Base-by-base conservation (phyloP, 768 basidiomycete genomes). In the Roridomyces roridus region DNA sequence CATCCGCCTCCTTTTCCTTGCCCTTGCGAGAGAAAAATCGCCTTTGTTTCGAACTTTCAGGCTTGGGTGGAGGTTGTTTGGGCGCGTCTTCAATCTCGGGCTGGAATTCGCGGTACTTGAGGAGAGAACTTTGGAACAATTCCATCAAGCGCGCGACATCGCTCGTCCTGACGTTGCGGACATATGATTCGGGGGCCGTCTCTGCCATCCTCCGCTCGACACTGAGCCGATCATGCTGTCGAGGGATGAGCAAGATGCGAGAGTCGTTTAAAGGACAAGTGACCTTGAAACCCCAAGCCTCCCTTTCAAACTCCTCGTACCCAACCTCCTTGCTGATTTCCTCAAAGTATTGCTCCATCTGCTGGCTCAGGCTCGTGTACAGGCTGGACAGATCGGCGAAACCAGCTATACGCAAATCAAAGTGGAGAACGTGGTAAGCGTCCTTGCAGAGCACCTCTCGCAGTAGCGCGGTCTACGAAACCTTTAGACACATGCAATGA, bases 61-160 rank as follows among this genome's bases (percentile, higher is more conserved):
- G 10, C 18, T 36, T 23, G 7, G 57, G 52, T 10, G 42, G 58
- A 42, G 36, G 44, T 12, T 51, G 20, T 28, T 52, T 35, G 11
- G 21, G 12, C 1, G 20, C 11, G 15, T 54, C 34, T 28, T 53
- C 26, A 18, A 26, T n/a, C 8, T 50, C 55, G 35, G 59, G 58
- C 21, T 84, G 73, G 65, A 91, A 92, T 57, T 87, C 85, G 75
- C 88, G 85, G 59, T 91, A 92, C 62, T 83, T 86, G 26, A 91
- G 67, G 12, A 92, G 81, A 1, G 88, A 85, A 65, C 80, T 87
- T 87, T 89, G 92, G 66, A 93, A 92, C 3, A 93, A 72, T 63
- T 93, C 92, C 89, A 94, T 91, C 15, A 94, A 75, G 18, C 91
- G 80, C 7, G 92, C 89, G 36, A 94, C 76, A 63, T 94, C 92